Evolutionary conservation across 164 flowering plant genomes (phyloP).

Genomic region (Dillenia turbinata): DNA sequence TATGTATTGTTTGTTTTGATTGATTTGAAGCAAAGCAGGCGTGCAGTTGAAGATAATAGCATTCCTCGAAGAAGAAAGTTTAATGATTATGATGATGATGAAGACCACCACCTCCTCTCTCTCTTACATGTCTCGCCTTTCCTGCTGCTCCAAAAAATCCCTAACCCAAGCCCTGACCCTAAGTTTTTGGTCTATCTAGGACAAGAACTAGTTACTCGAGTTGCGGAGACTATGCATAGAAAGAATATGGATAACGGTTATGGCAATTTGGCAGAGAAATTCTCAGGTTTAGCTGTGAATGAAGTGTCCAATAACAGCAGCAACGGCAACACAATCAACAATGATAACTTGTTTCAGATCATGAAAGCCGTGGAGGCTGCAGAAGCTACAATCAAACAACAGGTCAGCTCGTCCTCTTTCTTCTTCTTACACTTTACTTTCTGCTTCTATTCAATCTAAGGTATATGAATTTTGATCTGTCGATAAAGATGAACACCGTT

Average conservation of each 20-base stretch:
- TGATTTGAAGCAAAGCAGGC: too few species aligned
- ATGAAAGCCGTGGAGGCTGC: slow-evolving; percentile 91
- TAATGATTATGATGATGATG: too few species aligned
- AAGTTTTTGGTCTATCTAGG: too few species aligned
- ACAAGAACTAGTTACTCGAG: too few species aligned
- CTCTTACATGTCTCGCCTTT: too few species aligned
- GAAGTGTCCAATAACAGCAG: slow-evolving; percentile 20
- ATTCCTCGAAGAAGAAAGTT: too few species aligned
- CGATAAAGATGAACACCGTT: not conserved
- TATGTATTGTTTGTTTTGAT: too few species aligned
- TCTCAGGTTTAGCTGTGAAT: slow-evolving; percentile 38
- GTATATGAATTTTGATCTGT: not conserved
- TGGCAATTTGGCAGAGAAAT: slow-evolving; percentile 39
- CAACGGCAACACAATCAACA: slow-evolving; percentile 9
- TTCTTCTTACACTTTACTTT: not conserved
- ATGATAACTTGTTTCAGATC: slow-evolving; percentile 59
- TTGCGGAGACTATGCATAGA: too few species aligned
- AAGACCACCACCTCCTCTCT: too few species aligned
- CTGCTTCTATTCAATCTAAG: not conserved
- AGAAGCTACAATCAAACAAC: slow-evolving; percentile 68
- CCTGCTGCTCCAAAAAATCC: too few species aligned
- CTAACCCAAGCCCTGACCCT: too few species aligned
- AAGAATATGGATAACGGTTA: slow-evolving; percentile 48
- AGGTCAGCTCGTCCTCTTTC: slow-evolving; percentile 28
- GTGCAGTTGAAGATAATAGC: too few species aligned